Conservation (phyloP, 2,329 filamentous ascomycete genomes). For the Sporothrix schenckii region DNA sequence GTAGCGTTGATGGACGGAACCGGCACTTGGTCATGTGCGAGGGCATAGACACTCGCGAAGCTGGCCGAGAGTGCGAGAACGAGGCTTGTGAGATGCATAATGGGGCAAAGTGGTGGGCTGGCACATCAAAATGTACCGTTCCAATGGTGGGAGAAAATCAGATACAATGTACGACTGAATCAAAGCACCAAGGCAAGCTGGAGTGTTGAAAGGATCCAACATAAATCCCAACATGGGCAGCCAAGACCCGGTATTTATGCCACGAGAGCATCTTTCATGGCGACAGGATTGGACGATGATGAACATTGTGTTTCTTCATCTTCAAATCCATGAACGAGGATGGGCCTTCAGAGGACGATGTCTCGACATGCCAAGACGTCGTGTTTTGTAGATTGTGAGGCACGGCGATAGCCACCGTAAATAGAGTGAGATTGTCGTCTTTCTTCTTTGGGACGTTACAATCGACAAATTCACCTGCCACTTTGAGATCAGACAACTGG, state of each 20-base stretch:
- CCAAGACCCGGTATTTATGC: conserved; percentile 10
- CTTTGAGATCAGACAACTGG: background rate
- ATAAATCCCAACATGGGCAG: background rate
- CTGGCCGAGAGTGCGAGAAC: conserved; percentile 19
- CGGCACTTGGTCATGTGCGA: conserved; percentile 3
- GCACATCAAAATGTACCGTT: no score
- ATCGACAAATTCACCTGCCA: background rate
- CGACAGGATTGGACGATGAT: background rate
- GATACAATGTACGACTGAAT: background rate
- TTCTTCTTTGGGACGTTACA: background rate
- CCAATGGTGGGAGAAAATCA: background rate
- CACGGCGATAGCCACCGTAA: background rate
- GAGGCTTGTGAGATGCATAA: conserved; percentile 21
- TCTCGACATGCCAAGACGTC: conserved; percentile 22
- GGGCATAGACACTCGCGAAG: conserved; percentile 10
- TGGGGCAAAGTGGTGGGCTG: no score
- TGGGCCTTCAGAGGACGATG: background rate
- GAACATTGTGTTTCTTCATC: background rate
- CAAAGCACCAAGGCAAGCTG: background rate
- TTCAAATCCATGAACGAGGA: background rate
- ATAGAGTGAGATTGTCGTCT: background rate
- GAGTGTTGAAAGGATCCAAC: background rate
- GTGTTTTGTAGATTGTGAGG: conserved; percentile 14
- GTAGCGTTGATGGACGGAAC: conserved; percentile 20
- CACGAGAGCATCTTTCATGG: background rate